Conservation (phyloP, 2,329 filamentous ascomycete species). For the Colletotrichum higginsianum region DNA sequence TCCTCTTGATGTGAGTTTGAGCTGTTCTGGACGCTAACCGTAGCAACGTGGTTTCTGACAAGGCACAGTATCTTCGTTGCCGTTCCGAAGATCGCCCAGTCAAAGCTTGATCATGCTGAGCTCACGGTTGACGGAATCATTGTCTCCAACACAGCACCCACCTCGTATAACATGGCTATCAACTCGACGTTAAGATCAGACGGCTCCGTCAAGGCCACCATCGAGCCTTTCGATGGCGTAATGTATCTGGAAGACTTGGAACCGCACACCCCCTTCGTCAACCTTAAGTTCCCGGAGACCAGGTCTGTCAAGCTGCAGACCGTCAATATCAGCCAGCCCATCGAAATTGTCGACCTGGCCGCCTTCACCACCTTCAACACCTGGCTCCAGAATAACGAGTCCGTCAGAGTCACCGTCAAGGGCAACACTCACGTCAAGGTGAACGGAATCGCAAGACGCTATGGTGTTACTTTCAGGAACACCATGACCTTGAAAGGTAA, state of each 20-base stretch:
- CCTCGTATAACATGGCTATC: slow-evolving; percentile 66
- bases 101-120: slow-evolving; percentile 67
- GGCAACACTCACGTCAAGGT: slow-evolving; percentile 69
- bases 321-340: slow-evolving; percentile 67
- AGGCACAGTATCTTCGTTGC: slow-evolving; percentile 67
- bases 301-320: slow-evolving; percentile 62
- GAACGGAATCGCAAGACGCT: slow-evolving; percentile 63
- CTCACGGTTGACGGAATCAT: slow-evolving; percentile 67
- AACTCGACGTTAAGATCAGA: slow-evolving; percentile 69
- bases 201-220: slow-evolving; percentile 65
- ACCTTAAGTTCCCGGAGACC: slow-evolving; percentile 67
- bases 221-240: slow-evolving; percentile 65
- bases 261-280: slow-evolving; percentile 64
- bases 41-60: slow-evolving; percentile 20
- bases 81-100: slow-evolving; percentile 70
- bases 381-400: slow-evolving; percentile 66
- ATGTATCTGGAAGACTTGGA: slow-evolving; percentile 69
- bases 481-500: slow-evolving; percentile 62
- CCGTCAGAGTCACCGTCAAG: slow-evolving; percentile 64
- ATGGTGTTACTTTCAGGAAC: slow-evolving; percentile 70
- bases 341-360: slow-evolving; percentile 61
- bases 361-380: slow-evolving; percentile 70
- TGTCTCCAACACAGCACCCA: slow-evolving; percentile 61
- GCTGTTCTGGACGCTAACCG: neutral
- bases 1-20: slow-evolving; percentile 71